Conservation (phyloP, 257 asterid species). For the Buddleja alternifolia region DNA sequence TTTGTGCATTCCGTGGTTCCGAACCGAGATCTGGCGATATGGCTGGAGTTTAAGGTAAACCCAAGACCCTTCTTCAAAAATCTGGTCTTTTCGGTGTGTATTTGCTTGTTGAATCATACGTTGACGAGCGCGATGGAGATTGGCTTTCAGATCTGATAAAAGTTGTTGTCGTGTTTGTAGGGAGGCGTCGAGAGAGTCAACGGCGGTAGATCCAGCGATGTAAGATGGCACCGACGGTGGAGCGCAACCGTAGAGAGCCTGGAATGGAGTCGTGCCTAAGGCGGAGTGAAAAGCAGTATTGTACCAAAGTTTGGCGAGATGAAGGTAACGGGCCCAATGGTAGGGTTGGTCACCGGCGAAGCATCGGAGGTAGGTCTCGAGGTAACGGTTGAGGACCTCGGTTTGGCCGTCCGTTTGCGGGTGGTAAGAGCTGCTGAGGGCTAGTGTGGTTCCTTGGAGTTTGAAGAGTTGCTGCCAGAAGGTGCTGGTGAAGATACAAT, state of each 20-base stretch:
- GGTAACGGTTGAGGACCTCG: neutral
- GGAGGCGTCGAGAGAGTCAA: neutral
- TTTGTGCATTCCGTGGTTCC: too few species aligned
- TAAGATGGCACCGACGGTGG: neutral
- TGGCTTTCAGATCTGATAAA: neutral
- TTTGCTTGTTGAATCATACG: neutral
- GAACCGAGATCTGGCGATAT: neutral
- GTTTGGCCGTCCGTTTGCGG: neutral
- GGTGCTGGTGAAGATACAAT: neutral
- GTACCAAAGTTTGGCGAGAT: neutral
- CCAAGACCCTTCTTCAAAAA: neutral
- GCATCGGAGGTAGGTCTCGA: neutral
- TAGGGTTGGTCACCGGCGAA: neutral
- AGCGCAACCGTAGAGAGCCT: neutral
- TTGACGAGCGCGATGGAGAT: neutral
- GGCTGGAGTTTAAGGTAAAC: neutral
- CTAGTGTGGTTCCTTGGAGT: neutral
- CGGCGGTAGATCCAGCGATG: neutral
- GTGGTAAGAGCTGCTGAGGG: neutral
- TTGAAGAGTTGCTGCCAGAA: neutral
- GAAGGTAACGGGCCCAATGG: neutral
- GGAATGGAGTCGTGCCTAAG: neutral
- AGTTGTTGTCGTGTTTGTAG: neutral
- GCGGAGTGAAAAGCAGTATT: neutral
- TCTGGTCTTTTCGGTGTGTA: neutral